Evolutionary conservation across 768 basidiomycete species (phyloP).

Genomic region (Hygrocybe coccinea): DNA sequence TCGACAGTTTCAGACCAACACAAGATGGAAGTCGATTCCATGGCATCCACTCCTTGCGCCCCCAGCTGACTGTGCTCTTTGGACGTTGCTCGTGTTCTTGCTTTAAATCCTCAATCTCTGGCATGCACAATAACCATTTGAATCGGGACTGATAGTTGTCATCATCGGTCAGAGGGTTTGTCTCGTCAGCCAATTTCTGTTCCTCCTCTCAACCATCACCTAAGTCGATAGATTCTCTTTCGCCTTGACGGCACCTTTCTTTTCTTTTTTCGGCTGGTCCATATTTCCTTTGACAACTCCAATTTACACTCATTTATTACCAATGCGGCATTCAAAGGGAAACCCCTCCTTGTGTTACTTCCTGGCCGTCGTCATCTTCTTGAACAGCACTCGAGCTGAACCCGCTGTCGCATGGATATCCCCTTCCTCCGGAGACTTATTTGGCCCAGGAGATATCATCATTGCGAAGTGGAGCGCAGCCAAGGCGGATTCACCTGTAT

Average conservation of each 20-base stretch:
- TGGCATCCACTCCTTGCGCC: slow-evolving; percentile 58
- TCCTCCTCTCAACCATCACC: background rate
- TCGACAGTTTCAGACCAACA: slow-evolving; percentile 22
- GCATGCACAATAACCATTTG: background rate
- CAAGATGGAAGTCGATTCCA: slow-evolving; percentile 70
- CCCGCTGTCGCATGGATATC: slow-evolving; percentile 20
- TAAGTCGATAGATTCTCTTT: slow-evolving; percentile 1
- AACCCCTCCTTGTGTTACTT: background rate
- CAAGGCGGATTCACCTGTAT: slow-evolving; percentile 27
- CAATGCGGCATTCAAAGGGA: background rate
- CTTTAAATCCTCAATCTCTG: no score
- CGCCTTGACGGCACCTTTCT: background rate
- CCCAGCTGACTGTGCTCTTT: background rate
- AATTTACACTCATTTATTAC: background rate
- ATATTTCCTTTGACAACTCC: background rate
- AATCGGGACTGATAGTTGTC: background rate
- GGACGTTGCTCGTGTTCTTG: no score
- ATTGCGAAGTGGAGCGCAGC: slow-evolving; percentile 27
- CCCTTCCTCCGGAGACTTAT: slow-evolving; percentile 6
- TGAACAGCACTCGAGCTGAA: background rate
- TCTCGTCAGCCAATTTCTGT: background rate
- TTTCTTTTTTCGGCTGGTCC: slow-evolving; percentile 5
- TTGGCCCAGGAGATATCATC: slow-evolving; percentile 22
- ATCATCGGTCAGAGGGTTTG: background rate
- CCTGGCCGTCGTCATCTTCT: background rate